Evolutionary conservation across 2,329 filamentous ascomycete genomes (phyloP).

Genomic region (Pseudopyricularia cyperi): DNA sequence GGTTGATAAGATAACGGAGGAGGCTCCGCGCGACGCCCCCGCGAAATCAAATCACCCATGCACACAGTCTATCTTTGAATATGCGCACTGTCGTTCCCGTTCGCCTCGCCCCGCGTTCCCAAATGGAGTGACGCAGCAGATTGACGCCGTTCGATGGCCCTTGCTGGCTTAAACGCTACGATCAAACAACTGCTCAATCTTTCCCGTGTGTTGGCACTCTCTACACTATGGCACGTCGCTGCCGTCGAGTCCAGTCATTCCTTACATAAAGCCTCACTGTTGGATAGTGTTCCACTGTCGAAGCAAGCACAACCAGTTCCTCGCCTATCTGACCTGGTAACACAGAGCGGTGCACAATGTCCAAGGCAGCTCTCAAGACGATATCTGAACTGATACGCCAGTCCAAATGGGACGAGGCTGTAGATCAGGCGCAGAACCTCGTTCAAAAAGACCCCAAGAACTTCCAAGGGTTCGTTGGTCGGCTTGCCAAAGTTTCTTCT

Average conservation of each 20-base stretch:
- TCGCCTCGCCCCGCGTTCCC: not conserved
- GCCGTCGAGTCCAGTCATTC: too few species aligned
- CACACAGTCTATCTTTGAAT: not conserved
- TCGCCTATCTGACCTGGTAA: too few species aligned
- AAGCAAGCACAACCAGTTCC: not conserved
- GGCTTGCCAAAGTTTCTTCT: not conserved
- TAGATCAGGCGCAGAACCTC: conserved; percentile 54
- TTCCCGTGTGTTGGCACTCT: too few species aligned
- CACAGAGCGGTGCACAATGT: not conserved
- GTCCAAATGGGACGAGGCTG: conserved; percentile 66
- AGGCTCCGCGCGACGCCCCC: not conserved
- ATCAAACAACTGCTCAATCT: too few species aligned
- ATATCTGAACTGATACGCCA: conserved; percentile 67
- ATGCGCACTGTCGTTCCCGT: not conserved
- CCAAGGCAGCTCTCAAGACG: conserved; percentile 68
- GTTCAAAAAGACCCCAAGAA: conserved; percentile 62
- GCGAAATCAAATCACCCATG: not conserved
- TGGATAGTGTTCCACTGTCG: not conserved
- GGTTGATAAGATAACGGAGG: not conserved
- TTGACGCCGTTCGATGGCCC: not conserved
- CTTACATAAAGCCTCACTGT: too few species aligned
- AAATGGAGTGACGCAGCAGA: not conserved
- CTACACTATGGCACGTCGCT: too few species aligned
- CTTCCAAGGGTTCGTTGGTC: conserved; percentile 62
- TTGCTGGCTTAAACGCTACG: not conserved